phyloP scores from a whole-genome alignment of 2,329 filamentous ascomycete genomes.

The Alternaria consortialis region DNA sequence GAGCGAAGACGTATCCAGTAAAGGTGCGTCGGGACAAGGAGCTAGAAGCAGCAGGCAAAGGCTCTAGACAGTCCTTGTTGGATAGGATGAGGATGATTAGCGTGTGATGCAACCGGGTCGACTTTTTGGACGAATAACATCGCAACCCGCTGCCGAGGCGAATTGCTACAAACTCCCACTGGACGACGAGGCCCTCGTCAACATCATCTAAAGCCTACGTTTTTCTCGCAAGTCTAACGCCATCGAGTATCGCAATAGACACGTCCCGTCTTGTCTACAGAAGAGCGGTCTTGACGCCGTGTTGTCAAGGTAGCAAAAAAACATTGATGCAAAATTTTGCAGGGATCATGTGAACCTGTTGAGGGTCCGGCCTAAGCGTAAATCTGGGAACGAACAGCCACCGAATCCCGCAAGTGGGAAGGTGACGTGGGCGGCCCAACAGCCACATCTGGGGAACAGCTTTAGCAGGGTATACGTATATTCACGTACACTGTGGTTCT shows the following conservation, averaged over 20 bases:
- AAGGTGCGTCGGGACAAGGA: conserved; percentile 29
- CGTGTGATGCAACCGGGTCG: conserved; percentile 9
- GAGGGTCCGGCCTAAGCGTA: conserved; percentile 12
- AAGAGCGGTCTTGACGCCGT: not conserved
- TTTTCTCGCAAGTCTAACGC: conserved; percentile 30
- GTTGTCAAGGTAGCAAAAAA: not conserved
- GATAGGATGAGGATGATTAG: conserved; percentile 24
- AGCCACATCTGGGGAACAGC: conserved; percentile 6
- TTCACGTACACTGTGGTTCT: not conserved
- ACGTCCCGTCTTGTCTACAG: not conserved
- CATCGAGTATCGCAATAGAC: not conserved
- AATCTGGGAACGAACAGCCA: conserved; percentile 1
- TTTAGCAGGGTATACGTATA: not conserved
- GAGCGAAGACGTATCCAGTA: conserved; percentile 28
- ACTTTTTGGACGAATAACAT: conserved; percentile 28
- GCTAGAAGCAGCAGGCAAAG: conserved; percentile 35
- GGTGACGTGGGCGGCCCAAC: conserved; percentile 1
- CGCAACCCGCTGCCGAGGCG: conserved; percentile 33
- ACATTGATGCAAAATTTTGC: conserved; percentile 1
- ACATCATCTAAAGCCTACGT: not conserved
- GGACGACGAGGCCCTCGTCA: conserved; percentile 11
- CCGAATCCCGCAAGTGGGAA: not conserved
- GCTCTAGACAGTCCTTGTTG: conserved; percentile 21
- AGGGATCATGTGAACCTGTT: conserved; percentile 11
- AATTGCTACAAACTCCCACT: conserved; percentile 23